Evolutionary conservation across 805 yeast species (phyloP).

Genomic region (Wickerhamomyces ciferrii): DNA sequence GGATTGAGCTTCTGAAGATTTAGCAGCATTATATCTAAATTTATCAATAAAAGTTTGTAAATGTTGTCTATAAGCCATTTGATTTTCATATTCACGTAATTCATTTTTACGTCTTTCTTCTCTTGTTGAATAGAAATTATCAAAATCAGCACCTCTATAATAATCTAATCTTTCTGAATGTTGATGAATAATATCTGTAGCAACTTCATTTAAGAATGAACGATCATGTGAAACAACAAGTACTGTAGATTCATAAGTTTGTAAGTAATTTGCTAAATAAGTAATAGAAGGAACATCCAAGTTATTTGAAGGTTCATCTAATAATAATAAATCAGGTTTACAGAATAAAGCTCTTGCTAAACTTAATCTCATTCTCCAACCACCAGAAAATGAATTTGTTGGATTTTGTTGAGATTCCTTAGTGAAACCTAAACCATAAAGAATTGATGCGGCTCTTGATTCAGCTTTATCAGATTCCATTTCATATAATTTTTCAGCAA

Average conservation of each 20-base stretch:
- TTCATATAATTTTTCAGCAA: constrained; percentile 76
- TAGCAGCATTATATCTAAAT: constrained; percentile 96
- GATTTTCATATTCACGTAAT: constrained; percentile 92
- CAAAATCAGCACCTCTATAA: constrained; percentile 91
- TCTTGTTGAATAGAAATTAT: constrained; percentile 84
- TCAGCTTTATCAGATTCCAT: constrained; percentile 98
- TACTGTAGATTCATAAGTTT: constrained; percentile 86
- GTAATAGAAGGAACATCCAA: constrained; percentile 99
- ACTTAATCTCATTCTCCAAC: constrained; percentile 99
- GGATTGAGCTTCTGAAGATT: constrained; percentile 95
- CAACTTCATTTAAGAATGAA: constrained; percentile 94
- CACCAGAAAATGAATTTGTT: constrained; percentile 95
- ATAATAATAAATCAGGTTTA: constrained; percentile 85
- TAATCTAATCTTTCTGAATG: constrained; percentile 96
- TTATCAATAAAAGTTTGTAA: constrained; percentile 93
- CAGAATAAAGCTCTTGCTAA: constrained; percentile 96
- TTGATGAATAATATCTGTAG: constrained; percentile 96
- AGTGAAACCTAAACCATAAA: constrained; percentile 91
- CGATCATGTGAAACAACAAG: constrained; percentile 97
- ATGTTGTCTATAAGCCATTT: constrained; percentile 93
- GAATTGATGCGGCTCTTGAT: constrained; percentile 90
- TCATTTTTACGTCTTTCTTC: constrained; percentile 95
- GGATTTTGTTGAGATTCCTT: constrained; percentile 77
- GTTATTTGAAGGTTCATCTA: constrained; percentile 99
- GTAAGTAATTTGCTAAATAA: constrained; percentile 83